Evolutionary conservation across 2,329 filamentous ascomycete species (phyloP).

Genomic region (Lasiodiplodia sp.): DNA sequence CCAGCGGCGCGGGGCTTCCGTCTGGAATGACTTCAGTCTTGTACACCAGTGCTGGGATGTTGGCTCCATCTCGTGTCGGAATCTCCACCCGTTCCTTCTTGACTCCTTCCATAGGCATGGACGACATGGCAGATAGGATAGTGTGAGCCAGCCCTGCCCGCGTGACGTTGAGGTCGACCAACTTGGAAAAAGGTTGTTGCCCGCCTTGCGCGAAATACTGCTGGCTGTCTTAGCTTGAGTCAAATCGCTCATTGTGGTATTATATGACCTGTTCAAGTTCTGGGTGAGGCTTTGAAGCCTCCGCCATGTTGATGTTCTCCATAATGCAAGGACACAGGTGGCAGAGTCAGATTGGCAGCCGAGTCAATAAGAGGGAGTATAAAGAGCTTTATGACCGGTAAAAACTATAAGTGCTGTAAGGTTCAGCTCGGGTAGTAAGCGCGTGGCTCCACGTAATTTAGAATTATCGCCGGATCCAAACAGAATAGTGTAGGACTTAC

Average conservation of each 20-base stretch:
- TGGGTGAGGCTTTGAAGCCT: neutral
- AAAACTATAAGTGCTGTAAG: neutral
- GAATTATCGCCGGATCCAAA: neutral
- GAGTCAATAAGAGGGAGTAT: neutral
- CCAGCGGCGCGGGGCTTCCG: slow-evolving; percentile 29
- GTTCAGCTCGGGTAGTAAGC: neutral
- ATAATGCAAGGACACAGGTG: neutral
- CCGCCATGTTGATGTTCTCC: neutral
- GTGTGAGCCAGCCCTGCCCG: neutral
- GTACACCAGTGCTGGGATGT: neutral
- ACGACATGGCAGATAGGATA: neutral
- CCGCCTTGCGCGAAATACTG: slow-evolving; percentile 6
- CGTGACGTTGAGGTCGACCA: neutral
- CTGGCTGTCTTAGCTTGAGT: neutral
- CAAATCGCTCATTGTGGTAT: neutral
- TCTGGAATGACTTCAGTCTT: neutral
- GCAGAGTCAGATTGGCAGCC: neutral
- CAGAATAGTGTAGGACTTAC: neutral
- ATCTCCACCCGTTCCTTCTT: slow-evolving; percentile 3
- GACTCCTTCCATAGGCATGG: neutral
- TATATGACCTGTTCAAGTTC: neutral
- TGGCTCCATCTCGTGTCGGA: neutral
- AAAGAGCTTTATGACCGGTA: neutral
- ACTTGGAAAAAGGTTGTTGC: neutral
- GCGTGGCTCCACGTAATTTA: neutral